phyloP scores from a whole-genome alignment of 345 rosid species.

The Boechera stricta region DNA sequence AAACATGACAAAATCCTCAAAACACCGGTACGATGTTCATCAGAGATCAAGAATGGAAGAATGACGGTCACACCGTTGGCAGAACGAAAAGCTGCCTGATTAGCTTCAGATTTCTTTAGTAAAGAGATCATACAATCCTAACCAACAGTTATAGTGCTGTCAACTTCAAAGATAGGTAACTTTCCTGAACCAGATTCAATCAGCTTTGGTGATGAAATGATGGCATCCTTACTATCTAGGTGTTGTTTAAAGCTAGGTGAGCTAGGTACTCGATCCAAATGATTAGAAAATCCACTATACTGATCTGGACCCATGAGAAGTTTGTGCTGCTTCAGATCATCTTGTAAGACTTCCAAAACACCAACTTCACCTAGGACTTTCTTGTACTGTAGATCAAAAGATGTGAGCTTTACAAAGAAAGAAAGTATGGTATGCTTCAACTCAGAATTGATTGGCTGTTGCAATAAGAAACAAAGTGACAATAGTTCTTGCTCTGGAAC shows the following conservation, averaged over 20 bases:
- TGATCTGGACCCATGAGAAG: slow-evolving; percentile 73
- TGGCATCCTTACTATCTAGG: slow-evolving; percentile 73
- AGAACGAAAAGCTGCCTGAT: slow-evolving; percentile 78
- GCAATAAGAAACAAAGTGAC: slow-evolving; percentile 92
- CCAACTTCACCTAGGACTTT: slow-evolving; percentile 95
- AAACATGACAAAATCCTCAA: slow-evolving; percentile 85
- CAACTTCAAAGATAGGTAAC: slow-evolving; percentile 79
- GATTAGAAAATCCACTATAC: slow-evolving; percentile 48
- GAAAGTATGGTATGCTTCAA: slow-evolving; percentile 87
- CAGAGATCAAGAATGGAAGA: slow-evolving; percentile 82
- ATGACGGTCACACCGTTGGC: slow-evolving; percentile 76
- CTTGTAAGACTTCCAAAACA: slow-evolving; percentile 82
- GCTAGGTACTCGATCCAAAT: slow-evolving; percentile 64
- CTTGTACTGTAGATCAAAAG: slow-evolving; percentile 95
- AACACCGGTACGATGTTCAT: slow-evolving; percentile 81
- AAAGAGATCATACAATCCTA: slow-evolving; percentile 96
- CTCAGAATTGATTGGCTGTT: slow-evolving; percentile 84
- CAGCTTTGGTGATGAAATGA: slow-evolving; percentile 86
- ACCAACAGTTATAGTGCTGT: slow-evolving; percentile 71
- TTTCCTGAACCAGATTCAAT: slow-evolving; percentile 74
- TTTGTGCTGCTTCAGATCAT: slow-evolving; percentile 91
- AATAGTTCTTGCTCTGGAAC: slow-evolving; percentile 97
- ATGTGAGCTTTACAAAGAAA: slow-evolving; percentile 87
- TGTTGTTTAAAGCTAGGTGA: slow-evolving; percentile 84
- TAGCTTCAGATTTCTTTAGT: slow-evolving; percentile 83